Base-by-base conservation (phyloP, 2,329 filamentous ascomycete genomes). In the Apiospora arundinis region DNA sequence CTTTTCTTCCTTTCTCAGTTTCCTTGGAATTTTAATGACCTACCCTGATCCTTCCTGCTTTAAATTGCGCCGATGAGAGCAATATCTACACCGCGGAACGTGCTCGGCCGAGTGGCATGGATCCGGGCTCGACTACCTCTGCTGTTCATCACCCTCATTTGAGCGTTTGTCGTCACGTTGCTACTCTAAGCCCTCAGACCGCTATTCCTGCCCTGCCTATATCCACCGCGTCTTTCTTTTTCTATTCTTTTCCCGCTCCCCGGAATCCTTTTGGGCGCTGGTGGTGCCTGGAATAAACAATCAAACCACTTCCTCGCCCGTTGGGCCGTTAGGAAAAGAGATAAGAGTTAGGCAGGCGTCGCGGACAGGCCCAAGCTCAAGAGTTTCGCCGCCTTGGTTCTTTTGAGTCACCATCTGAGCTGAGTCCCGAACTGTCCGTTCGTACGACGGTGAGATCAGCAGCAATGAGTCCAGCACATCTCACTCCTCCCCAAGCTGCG, bases 381-480 rank as follows among this genome's bases (percentile, higher is more conserved):
- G 75, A 71, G 72, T 71, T 72, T 45, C 44, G 66, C 66, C 46
- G 66, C 46, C 32, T 48, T 68, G 44, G 66, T 45, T 48, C 32
- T 25, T 68, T 76, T 75, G 74, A 74, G 69, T 74, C 74, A 72
- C 71, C 63, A 40, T 73, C 71, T 71, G 42, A 72, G 72, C 73
- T 73, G 72, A 75, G 73, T 70, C 70, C 71, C 73, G 74, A 73
- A 67, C 71, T 73, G 74, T 72, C 73, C 73, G 76, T 72, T 76
- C 76, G 77, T 80, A 71, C 76, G 74, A 80, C 77, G 72, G 77
- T 79, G 76, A 78, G 77, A 78, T 80, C 76, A 77, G 76, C 76
- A 48, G 44, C 66, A 68, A 48, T 37, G 42, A 68, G 25, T 68
- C 23, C 66, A 68, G 44, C 44, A 18, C 66, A 68, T 68, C 42